phyloP scores from a whole-genome alignment of 345 rosid genomes.

The Rubroshorea leprosula region DNA sequence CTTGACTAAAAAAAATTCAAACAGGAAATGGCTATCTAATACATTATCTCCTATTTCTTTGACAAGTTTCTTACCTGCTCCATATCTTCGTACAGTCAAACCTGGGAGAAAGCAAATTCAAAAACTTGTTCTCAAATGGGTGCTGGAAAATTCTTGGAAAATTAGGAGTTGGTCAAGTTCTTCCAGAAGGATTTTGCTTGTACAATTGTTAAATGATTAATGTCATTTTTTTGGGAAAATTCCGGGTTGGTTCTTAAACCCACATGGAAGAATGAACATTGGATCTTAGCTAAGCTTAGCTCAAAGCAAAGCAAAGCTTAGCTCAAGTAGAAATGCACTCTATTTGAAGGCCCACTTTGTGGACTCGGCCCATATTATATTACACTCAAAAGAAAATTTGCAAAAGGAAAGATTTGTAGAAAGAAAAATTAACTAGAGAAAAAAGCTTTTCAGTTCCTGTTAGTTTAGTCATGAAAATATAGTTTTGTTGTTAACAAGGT shows the following conservation, averaged over 20 bases:
- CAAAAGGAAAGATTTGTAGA: no score
- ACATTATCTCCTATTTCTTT: background rate
- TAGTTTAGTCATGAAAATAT: no score
- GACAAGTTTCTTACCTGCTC: slow-evolving; percentile 2
- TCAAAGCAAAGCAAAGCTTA: background rate
- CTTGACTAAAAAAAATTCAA: background rate
- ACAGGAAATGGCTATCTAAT: background rate
- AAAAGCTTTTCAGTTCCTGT: no score
- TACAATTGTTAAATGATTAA: no score
- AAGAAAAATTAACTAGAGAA: no score
- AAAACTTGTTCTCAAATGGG: slow-evolving; percentile 1
- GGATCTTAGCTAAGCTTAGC: background rate
- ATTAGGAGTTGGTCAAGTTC: background rate
- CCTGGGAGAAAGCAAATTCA: slow-evolving; percentile 2
- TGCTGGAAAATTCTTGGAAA: background rate
- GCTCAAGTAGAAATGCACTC: no score
- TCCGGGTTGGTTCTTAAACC: no score
- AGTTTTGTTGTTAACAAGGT: no score
- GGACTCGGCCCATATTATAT: background rate
- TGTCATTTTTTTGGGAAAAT: no score
- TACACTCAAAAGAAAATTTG: no score
- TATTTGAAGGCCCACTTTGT: background rate
- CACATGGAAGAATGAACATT: background rate
- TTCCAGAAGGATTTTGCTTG: no score
- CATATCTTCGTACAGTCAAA: slow-evolving; percentile 3